Evolutionary conservation across 75 land plant genomes (phyloP), one percentile per base, ranked within the genome.

Genomic region (Adiantum capillusveneris): DNA sequence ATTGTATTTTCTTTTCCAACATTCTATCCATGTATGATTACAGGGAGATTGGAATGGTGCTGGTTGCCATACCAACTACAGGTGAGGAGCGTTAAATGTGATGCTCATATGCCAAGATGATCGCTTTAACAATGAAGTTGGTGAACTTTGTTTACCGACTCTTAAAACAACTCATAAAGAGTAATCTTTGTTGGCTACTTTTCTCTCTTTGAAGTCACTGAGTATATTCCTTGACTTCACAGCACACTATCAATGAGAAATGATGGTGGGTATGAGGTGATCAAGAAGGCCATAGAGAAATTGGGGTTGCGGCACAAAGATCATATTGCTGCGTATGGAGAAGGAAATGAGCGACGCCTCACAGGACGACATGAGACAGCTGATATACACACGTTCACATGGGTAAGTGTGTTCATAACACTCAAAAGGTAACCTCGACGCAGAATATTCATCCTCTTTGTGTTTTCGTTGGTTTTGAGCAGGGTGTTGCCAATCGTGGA

Each of bases 11-110:
- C 64, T 46, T 25, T 2, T 24, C 14, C 25, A 3, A 3, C 17
- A 21, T 68, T 57, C 19, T 69, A 65, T 50, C 62, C 56, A 57
- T 61, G 62, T 63, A 67, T 69, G 5, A 68, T 68, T 22, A 68
- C 50, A 84, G 90, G 90, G 90, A 49, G 90, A 86, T 54, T 87
- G 91, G 91, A 87, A 84, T 65, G 88, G 87, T 53, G 89, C 94
- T 26, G 85, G 94, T 28, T 77, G 83, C 50, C 50, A 46, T 14
- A 46, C 50, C 22, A 46, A 46, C 50, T 46, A 46, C 50, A 46
- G 50, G 50, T 46, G 22, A 34, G 37, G 37, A 34, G n/a, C n/a
- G n/a, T n/a, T n/a, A n/a, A n/a, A n/a, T n/a, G n/a, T n/a, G n/a
- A n/a, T n/a, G n/a, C n/a, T n/a, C n/a, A n/a, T n/a, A n/a, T n/a